Evolutionary conservation across 1,284 basidiomycete genomes (phyloP), one percentile per base, ranked within the genome.

Genomic region (Ganoderma meredithae): DNA sequence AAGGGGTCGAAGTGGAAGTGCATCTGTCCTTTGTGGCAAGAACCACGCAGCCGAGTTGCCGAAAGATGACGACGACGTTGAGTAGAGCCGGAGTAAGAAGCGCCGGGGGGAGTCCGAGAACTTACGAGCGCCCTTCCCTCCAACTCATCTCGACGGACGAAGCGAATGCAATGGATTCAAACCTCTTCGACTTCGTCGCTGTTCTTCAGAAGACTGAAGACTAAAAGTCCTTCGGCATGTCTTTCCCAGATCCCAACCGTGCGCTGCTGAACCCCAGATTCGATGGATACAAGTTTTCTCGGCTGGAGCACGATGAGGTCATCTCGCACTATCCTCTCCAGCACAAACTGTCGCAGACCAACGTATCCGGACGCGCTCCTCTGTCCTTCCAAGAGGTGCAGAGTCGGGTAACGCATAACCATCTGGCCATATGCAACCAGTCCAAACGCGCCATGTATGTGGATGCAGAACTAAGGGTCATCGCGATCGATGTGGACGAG

Each of bases 321-420:
- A 83, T 92, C 27, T 79, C 79, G 19, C 84, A 85, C 33, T 85
- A 85, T 76, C 77, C 78, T 19, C 83, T 93, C 9, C 80, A 82
- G 31, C 83, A 85, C 76, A 84, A 81, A 67, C 82, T 83, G 1
- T 86, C 88, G 10, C 92, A 93, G 78, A 82, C 87, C 25, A 87
- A 89, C 22, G 80, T 86, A 15, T 88, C 92, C 8, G 85, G 86
- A 13, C 83, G 82, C 67, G 80, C 84, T 0, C 87, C 88, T 10
- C 82, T 95, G 15, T 89, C 90, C 1, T 94, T 94, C 75, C 85
- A 92, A 68, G 95, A 97, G 76, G 90, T 95, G 44, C 89, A 94
- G 76, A 91, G 90, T 70, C 84, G 96, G 53, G 95, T 97, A 59
- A 86, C 89, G 40, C 94, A 95, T 81, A 95, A 97, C 74, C 96